Evolutionary conservation across 768 basidiomycete species (phyloP).

Genomic region (Macrocybe gigantea): DNA sequence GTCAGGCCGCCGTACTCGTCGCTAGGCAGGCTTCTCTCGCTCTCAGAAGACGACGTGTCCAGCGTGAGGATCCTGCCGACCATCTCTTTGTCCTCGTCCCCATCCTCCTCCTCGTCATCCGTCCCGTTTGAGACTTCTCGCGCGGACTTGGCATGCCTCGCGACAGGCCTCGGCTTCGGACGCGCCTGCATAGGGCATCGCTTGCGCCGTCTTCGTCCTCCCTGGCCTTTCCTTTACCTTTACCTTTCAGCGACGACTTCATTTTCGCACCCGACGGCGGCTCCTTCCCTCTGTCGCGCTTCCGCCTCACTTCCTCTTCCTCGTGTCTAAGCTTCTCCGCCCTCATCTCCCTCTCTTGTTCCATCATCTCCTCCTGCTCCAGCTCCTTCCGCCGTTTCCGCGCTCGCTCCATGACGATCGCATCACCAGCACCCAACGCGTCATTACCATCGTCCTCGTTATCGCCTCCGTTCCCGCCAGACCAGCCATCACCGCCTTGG

Average conservation of each 20-base stretch:
- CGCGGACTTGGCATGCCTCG: conserved; percentile 1
- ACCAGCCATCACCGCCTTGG: conserved; percentile 27
- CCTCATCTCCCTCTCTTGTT: conserved; percentile 9
- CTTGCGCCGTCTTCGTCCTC: conserved; percentile 2
- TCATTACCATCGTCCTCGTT: conserved; percentile 16
- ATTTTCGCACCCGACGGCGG: conserved; percentile 1
- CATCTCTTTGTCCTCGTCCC: no score
- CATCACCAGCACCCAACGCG: conserved; percentile 41
- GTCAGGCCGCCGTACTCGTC: no score
- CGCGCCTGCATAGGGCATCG: conserved; percentile 7
- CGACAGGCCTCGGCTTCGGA: conserved; percentile 19
- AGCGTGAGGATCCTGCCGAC: no score
- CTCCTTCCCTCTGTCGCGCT: conserved; percentile 1
- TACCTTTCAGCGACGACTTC: conserved; percentile 6
- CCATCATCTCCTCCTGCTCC: conserved; percentile 23
- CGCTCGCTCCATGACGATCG: conserved; percentile 49
- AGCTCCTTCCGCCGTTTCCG: conserved; percentile 46
- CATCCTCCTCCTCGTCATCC: no score
- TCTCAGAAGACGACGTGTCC: no score
- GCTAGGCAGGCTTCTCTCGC: no score
- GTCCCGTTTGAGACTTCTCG: no score
- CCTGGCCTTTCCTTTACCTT: conserved; percentile 10
- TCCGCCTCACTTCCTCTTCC: conserved; percentile 5
- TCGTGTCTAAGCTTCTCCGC: conserved; percentile 5
- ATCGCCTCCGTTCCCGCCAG: conserved; percentile 11